Evolutionary conservation across 2,329 filamentous ascomycete genomes (phyloP).

Genomic region (Cladosporium sp.): DNA sequence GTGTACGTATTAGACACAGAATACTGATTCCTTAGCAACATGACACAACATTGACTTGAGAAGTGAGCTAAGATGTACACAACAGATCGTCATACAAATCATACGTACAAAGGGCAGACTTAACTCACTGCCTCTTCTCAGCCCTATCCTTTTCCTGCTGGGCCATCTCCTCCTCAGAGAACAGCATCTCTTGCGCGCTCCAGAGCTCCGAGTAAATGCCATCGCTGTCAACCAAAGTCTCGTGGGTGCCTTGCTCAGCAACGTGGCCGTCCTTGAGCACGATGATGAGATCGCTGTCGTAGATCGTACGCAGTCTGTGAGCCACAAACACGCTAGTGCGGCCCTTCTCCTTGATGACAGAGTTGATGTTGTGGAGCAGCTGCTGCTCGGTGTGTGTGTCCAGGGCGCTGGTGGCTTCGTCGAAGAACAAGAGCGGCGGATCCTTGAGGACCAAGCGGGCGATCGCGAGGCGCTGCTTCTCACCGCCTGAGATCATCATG

Average conservation of each 20-base stretch:
- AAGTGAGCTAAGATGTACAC: background rate
- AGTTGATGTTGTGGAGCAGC: conserved; percentile 88
- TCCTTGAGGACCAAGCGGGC: conserved; percentile 84
- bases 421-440: conserved; percentile 87
- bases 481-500: conserved; percentile 92
- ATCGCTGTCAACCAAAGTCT: conserved; percentile 73
- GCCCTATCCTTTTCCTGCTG: conserved; percentile 19
- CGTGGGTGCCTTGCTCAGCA: conserved; percentile 86
- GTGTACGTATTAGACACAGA: background rate
- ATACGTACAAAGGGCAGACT: background rate
- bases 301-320: conserved; percentile 88
- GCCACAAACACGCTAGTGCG: conserved; percentile 95
- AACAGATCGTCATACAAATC: background rate
- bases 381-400: conserved; percentile 94
- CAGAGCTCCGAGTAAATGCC: conserved; percentile 88
- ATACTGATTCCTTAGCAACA: background rate
- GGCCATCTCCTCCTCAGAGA: conserved; percentile 34
- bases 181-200: conserved; percentile 56
- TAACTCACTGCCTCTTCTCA: conserved; percentile 17
- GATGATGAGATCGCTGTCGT: conserved; percentile 87
- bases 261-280: conserved; percentile 81
- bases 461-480: conserved; percentile 88
- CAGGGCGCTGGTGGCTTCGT: conserved; percentile 88
- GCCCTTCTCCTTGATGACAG: conserved; percentile 81
- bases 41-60: background rate